These are phyloP conservation scores for Diplosphaera chodatii DNA, from an alignment of 139 green algal genomes.

Conservation along the genomic window DNA sequence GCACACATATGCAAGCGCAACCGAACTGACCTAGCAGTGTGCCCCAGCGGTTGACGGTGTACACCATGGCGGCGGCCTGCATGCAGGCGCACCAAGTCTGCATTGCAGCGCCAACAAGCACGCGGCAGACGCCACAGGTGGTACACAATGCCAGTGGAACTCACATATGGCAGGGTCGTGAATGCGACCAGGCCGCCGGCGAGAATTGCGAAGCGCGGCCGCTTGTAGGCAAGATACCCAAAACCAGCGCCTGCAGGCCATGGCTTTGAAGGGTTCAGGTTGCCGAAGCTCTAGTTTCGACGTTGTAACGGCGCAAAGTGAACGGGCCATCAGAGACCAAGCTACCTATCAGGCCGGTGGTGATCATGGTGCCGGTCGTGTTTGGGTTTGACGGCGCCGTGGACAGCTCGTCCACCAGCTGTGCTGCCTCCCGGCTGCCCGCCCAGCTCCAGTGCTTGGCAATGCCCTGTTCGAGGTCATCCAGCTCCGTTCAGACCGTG, in stretches of 20 bases:
- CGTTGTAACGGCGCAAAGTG: too few relatives aligned
- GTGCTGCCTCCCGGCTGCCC: neutral
- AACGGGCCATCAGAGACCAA: too few relatives aligned
- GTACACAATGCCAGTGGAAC: too few relatives aligned
- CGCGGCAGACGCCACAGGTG: too few relatives aligned
- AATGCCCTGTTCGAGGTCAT: constrained; percentile 15
- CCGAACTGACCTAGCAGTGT: neutral
- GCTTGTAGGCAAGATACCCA: constrained; percentile 5
- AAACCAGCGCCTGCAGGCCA: constrained; percentile 8
- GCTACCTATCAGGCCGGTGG: neutral
- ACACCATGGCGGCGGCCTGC: neutral
- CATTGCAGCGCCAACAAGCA: too few relatives aligned
- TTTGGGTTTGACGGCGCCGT: neutral
- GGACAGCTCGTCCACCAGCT: neutral
- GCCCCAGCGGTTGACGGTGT: neutral
- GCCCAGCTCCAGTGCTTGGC: neutral
- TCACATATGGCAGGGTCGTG: neutral
- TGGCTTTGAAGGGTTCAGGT: too few relatives aligned
- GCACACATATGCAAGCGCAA: too few relatives aligned
- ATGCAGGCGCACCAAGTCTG: too few relatives aligned
- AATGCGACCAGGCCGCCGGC: neutral
- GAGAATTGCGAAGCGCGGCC: constrained; percentile 4
- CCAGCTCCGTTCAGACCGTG: too few relatives aligned
- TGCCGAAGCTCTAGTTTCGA: too few relatives aligned
- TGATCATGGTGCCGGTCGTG: neutral